phyloP scores from a whole-genome alignment of 306 rosid species.

The Rubus parviflorus region DNA sequence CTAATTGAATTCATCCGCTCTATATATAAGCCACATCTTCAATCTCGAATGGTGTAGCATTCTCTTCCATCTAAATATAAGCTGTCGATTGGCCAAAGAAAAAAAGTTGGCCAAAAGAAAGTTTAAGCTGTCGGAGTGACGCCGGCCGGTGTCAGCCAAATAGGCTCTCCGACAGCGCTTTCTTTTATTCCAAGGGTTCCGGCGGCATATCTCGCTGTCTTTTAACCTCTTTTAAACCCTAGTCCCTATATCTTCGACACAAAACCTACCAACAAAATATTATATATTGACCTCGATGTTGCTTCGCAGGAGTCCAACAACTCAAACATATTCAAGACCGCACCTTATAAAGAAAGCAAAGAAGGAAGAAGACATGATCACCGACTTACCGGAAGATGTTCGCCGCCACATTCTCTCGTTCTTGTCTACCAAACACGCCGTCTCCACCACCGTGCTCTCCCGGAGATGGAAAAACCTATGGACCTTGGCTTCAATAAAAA shows the following conservation, averaged over 20 bases:
- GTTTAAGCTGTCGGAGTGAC: neutral
- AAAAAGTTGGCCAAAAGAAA: neutral
- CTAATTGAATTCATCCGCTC: no score
- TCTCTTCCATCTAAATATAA: no score
- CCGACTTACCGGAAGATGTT: constrained; percentile 30
- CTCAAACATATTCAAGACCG: neutral
- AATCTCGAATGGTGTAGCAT: no score
- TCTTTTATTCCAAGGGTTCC: neutral
- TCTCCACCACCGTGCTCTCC: constrained; percentile 33
- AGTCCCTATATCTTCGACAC: neutral
- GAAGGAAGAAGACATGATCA: constrained; percentile 25
- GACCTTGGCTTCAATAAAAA: constrained; percentile 13
- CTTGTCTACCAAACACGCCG: constrained; percentile 35
- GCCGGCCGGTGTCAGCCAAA: neutral
- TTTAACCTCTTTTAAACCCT: no score
- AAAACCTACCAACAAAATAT: neutral
- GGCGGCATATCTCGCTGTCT: neutral
- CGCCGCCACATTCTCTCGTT: constrained; percentile 38
- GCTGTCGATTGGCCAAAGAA: no score
- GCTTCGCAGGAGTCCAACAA: neutral
- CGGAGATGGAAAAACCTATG: constrained; percentile 37
- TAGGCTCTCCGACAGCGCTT: neutral
- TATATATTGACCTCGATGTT: neutral
- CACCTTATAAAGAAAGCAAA: neutral
- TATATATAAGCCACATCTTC: no score